phyloP scores from a whole-genome alignment of 192 early-diverging fungal genomes.

The Gigaspora rosea region DNA sequence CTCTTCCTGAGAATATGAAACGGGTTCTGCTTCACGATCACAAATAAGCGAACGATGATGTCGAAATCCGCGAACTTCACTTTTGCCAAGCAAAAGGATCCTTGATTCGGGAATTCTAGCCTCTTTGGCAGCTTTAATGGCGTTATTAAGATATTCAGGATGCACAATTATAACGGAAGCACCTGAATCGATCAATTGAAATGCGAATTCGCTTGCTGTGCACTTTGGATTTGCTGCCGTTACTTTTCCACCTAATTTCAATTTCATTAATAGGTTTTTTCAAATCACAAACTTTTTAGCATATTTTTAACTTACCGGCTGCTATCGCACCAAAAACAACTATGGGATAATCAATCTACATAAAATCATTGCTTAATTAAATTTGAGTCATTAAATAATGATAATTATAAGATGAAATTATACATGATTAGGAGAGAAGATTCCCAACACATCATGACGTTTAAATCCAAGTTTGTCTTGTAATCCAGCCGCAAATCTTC shows the following conservation, averaged over 20 bases:
- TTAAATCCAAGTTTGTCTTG: slow-evolving; percentile 55
- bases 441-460: slow-evolving; percentile 68
- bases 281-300: not conserved
- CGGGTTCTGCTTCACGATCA: slow-evolving; percentile 29
- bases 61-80: slow-evolving; percentile 36
- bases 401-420: not conserved
- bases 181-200: slow-evolving; percentile 69
- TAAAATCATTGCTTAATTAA: not conserved
- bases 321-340: slow-evolving; percentile 42
- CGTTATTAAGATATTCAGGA: slow-evolving; percentile 34
- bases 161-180: slow-evolving; percentile 68
- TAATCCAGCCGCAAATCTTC: slow-evolving; percentile 52
- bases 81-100: slow-evolving; percentile 50
- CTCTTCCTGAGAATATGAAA: slow-evolving; percentile 34
- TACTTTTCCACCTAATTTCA: slow-evolving; percentile 58
- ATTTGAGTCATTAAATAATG: not conserved
- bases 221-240: slow-evolving; percentile 84
- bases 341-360: slow-evolving; percentile 39
- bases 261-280: slow-evolving; percentile 22
- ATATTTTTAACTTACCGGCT: slow-evolving; percentile 31
- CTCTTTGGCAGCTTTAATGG: slow-evolving; percentile 41
- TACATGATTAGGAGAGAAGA: slow-evolving; percentile 73
- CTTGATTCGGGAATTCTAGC: slow-evolving; percentile 38
- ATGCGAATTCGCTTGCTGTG: slow-evolving; percentile 69
- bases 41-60: slow-evolving; percentile 39